These are phyloP conservation scores for Colletotrichum limetticola DNA, from an alignment of 2,329 filamentous ascomycete species.

Conservation along the genomic window DNA sequence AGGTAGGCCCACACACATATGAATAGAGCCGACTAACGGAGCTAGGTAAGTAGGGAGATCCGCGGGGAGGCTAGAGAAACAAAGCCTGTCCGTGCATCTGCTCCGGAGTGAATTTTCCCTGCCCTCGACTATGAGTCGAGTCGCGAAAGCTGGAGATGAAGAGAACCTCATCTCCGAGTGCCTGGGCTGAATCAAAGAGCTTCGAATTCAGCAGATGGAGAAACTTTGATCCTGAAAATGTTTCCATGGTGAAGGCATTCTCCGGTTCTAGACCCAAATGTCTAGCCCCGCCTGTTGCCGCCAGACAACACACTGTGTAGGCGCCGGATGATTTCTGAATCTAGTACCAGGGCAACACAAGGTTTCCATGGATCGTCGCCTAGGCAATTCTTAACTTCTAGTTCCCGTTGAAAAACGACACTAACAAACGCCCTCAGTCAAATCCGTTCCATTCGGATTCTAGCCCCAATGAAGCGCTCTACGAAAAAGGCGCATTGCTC, in stretches of 20 bases:
- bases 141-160: not conserved
- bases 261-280: not conserved
- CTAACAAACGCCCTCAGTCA: not conserved
- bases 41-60: not conserved
- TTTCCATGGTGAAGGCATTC: no score
- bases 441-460: conserved; percentile 17
- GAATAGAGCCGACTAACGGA: conserved; percentile 1
- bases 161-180: not conserved
- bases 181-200: not conserved
- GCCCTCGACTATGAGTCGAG: not conserved
- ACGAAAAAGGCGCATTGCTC: no score
- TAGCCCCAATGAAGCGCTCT: not conserved
- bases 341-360: not conserved
- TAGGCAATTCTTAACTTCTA: not conserved
- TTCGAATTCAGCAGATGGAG: not conserved
- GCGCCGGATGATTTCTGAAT: not conserved
- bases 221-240: not conserved
- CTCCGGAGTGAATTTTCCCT: no score
- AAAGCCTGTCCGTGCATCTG: conserved; percentile 13
- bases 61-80: conserved; percentile 2
- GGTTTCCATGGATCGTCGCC: not conserved
- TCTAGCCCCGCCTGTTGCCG: not conserved
- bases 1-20: not conserved
- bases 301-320: not conserved
- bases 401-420: conserved; percentile 1